These are phyloP conservation scores for Lecanoromycetidae sp. DNA, from an alignment of 2,329 filamentous ascomycete species.

Conservation along the genomic window DNA sequence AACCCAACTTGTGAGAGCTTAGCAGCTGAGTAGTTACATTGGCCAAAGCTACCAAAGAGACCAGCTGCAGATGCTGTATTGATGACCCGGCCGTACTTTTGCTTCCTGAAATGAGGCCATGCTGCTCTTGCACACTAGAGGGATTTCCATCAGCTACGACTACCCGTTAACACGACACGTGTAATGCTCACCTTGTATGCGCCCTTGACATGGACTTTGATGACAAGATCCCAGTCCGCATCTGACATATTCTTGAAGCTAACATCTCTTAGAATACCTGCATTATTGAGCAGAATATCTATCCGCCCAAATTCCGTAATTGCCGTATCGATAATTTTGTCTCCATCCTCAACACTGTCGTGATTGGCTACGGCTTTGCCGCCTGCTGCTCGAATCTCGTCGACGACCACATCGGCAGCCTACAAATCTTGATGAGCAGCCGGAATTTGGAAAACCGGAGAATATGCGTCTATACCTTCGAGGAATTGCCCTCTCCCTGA, in stretches of 20 bases:
- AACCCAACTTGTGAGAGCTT: conserved; percentile 94
- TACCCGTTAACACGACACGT: too few species aligned
- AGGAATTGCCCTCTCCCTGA: conserved; percentile 79
- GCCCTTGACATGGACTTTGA: conserved; percentile 82
- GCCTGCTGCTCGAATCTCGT: conserved; percentile 58
- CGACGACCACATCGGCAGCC: conserved; percentile 35
- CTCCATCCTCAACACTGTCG: conserved; percentile 70
- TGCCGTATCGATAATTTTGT: conserved; percentile 69
- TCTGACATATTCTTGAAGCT: conserved; percentile 99
- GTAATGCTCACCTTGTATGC: conserved; percentile 60
- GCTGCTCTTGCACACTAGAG: conserved; percentile 68
- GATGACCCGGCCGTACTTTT: conserved; percentile 94
- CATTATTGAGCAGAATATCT: conserved; percentile 95
- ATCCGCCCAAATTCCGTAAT: conserved; percentile 51
- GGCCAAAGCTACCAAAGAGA: conserved; percentile 89
- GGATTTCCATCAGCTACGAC: not conserved
- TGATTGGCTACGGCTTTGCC: conserved; percentile 98
- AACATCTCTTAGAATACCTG: conserved; percentile 85
- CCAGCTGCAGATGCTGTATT: conserved; percentile 95
- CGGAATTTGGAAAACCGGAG: too few species aligned
- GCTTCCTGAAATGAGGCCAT: conserved; percentile 96
- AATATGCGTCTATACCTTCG: conserved; percentile 54
- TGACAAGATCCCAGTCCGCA: conserved; percentile 89
- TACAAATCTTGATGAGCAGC: not conserved
- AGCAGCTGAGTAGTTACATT: conserved; percentile 93